These are phyloP conservation scores for Hyaloscypha hepaticicola DNA, from an alignment of 495 filamentous ascomycete species.

Conservation along the genomic window DNA sequence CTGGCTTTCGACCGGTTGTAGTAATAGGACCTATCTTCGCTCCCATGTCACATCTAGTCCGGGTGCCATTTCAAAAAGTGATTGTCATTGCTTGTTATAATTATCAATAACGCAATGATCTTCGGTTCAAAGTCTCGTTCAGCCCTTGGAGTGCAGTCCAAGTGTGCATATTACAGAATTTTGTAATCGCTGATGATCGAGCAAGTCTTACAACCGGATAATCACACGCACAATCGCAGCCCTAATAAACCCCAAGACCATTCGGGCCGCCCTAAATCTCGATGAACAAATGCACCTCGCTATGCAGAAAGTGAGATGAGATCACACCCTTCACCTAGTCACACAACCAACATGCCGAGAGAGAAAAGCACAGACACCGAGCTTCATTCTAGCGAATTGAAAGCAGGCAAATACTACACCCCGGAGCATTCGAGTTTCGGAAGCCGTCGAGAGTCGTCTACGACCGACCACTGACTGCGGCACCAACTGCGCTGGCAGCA, in stretches of 20 bases:
- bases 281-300: not conserved
- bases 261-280: not conserved
- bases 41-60: conserved; percentile 2
- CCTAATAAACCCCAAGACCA: not conserved
- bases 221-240: not conserved
- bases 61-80: no score
- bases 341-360: not conserved
- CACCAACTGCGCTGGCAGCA: conserved; percentile 3
- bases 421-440: not conserved
- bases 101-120: no score
- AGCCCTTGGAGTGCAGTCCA: not conserved
- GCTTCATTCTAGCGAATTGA: not conserved
- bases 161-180: not conserved
- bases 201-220: not conserved
- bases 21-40: conserved; percentile 15
- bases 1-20: not conserved
- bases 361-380: not conserved
- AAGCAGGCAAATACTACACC: not conserved
- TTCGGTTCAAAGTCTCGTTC: not conserved
- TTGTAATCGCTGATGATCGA: not conserved
- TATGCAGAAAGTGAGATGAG: conserved; percentile 6
- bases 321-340: not conserved
- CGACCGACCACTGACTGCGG: conserved; percentile 5
- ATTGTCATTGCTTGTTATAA: no score
- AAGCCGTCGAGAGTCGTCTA: not conserved